phyloP scores from a whole-genome alignment of 306 rosid genomes.

The Carpinus fangiana region DNA sequence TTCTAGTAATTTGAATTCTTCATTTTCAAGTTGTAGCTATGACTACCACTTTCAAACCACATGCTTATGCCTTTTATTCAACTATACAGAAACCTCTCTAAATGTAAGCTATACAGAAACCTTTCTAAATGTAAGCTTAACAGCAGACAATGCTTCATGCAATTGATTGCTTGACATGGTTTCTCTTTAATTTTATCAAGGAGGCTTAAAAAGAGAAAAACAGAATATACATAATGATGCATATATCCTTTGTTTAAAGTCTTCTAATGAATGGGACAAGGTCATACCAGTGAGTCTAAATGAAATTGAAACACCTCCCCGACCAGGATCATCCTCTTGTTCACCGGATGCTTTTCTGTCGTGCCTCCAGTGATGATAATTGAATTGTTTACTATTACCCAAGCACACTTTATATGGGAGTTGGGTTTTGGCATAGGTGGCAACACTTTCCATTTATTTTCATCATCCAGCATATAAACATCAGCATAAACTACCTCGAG shows the following conservation, averaged over 20 bases:
- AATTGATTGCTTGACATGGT: no score
- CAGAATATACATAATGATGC: not conserved
- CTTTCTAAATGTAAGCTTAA: not conserved
- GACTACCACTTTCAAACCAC: no score
- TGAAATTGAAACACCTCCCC: slow-evolving; percentile 86
- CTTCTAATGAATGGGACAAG: no score
- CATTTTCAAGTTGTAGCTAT: no score
- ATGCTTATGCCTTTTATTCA: no score
- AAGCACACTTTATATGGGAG: slow-evolving; percentile 83
- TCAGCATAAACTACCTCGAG: slow-evolving; percentile 84
- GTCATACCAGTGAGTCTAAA: slow-evolving; percentile 58
- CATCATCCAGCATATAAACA: slow-evolving; percentile 76
- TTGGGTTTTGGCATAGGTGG: slow-evolving; percentile 81
- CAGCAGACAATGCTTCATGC: not conserved
- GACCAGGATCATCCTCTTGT: slow-evolving; percentile 79
- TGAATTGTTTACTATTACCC: slow-evolving; percentile 76
- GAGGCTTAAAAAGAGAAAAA: not conserved
- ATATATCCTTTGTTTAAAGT: not conserved
- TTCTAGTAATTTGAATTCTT: no score
- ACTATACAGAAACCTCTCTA: no score
- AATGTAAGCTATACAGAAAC: no score
- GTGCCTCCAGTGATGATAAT: slow-evolving; percentile 81
- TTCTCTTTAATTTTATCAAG: not conserved
- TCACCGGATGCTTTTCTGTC: slow-evolving; percentile 81
- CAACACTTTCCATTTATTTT: slow-evolving; percentile 79